Percentiles rank a stretch among this genome's conserved stretches.
Conservation (phyloP, 495 filamentous ascomycete species). For the Tuber melanosporum region DNA sequence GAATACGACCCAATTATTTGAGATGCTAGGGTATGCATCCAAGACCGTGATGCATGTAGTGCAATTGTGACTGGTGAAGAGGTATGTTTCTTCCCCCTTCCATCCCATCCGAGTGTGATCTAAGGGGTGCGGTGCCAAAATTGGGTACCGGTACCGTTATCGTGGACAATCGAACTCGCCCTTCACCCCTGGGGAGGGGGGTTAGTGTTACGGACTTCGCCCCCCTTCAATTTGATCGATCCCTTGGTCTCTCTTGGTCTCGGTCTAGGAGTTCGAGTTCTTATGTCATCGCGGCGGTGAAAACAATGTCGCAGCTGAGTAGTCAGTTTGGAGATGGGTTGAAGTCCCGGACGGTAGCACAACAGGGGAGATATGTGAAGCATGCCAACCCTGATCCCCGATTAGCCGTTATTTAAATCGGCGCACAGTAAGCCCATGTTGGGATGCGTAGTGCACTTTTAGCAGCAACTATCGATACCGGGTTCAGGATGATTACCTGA, state of each 20-base stretch:
- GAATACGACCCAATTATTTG: too few species aligned
- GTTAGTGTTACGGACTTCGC: not conserved
- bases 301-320: not conserved
- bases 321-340: not conserved
- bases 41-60: too few species aligned
- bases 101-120: too few species aligned
- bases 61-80: too few species aligned
- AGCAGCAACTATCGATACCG: not conserved
- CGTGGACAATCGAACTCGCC: too few species aligned
- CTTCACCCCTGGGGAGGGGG: not conserved
- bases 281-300: too few species aligned
- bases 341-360: too few species aligned
- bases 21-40: too few species aligned
- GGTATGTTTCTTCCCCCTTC: not conserved
- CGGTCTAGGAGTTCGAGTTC: not conserved
- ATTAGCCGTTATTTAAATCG: not conserved
- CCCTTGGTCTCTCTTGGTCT: not conserved
- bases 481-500: not conserved
- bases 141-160: too few species aligned
- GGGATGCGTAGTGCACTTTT: constrained; percentile 10
- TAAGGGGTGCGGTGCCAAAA: too few species aligned
- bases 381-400: not conserved
- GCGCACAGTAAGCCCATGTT: not conserved
- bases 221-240: not conserved
- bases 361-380: not conserved